Conservation (phyloP, 1,284 basidiomycete genomes). For the Xerocomus amazonicus region DNA sequence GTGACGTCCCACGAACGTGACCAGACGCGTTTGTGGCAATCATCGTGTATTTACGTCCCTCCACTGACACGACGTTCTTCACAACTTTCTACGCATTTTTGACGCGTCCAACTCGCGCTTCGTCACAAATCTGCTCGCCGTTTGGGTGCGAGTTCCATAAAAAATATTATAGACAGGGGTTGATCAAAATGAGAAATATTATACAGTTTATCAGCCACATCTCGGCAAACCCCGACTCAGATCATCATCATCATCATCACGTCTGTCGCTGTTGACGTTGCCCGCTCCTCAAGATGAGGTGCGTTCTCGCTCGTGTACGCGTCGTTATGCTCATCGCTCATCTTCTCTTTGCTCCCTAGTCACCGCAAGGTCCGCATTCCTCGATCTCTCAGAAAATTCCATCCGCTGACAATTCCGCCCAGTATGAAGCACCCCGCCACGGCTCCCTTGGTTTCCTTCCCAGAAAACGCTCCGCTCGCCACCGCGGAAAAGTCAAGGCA, state of each 20-base stretch:
- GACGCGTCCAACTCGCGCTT: conserved; percentile 8
- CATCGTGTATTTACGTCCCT: conserved; percentile 18
- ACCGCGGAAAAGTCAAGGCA: conserved; percentile 97
- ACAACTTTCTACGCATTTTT: conserved; percentile 1
- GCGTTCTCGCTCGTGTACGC: conserved; percentile 5
- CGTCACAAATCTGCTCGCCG: background rate
- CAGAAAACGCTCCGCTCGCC: conserved; percentile 91
- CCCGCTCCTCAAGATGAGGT: conserved; percentile 28
- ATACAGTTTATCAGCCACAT: conserved; percentile 34
- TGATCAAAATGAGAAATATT: conserved; percentile 16
- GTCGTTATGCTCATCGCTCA: conserved; percentile 7
- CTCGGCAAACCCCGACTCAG: conserved; percentile 26
- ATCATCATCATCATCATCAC: conserved; percentile 5
- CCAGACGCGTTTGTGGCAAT: conserved; percentile 33
- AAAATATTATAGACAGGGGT: conserved; percentile 18
- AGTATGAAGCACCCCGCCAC: conserved; percentile 96
- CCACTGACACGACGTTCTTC: background rate
- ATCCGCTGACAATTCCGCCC: conserved; percentile 15
- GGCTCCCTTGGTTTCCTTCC: conserved; percentile 93
- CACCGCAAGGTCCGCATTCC: conserved; percentile 56
- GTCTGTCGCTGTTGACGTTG: conserved; percentile 12
- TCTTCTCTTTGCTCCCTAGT: conserved; percentile 34
- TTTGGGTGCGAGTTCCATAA: conserved; percentile 1
- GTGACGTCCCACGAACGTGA: conserved; percentile 35
- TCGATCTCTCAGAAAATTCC: conserved; percentile 8